A percentile compares a stretch with the other conserved stretches of the same genome.
phyloP scores from a whole-genome alignment of 306 rosid genomes.

The Citrullus mucosospermus region DNA sequence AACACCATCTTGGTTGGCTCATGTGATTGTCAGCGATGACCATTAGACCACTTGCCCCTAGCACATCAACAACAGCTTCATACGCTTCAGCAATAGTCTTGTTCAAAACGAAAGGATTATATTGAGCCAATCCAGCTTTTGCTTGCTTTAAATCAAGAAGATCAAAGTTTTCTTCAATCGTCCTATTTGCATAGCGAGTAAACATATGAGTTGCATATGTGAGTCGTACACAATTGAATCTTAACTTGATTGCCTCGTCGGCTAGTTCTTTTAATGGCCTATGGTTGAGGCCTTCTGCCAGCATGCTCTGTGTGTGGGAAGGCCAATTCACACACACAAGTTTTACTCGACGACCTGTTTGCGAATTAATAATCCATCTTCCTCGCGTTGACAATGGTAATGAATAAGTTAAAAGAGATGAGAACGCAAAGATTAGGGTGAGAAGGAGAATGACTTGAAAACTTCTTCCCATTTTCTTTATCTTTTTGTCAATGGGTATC shows the following conservation, averaged over 20 bases:
- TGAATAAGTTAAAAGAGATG: neutral
- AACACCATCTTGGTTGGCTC: slow-evolving; percentile 48
- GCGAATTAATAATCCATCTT: slow-evolving; percentile 32
- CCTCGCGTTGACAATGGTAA: slow-evolving; percentile 27
- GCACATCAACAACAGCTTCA: slow-evolving; percentile 23
- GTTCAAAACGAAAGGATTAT: slow-evolving; percentile 23
- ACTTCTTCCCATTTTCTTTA: neutral
- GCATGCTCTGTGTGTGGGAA: slow-evolving; percentile 32
- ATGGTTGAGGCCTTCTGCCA: slow-evolving; percentile 33
- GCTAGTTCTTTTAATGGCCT: slow-evolving; percentile 23
- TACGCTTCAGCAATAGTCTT: slow-evolving; percentile 26
- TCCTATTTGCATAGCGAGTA: slow-evolving; percentile 19
- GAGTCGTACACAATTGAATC: slow-evolving; percentile 39
- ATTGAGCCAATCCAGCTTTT: slow-evolving; percentile 11
- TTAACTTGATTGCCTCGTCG: neutral
- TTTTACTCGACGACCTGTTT: slow-evolving; percentile 14
- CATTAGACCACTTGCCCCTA: slow-evolving; percentile 24
- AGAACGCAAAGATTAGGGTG: neutral
- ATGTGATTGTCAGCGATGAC: slow-evolving; percentile 45
- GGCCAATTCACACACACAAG: slow-evolving; percentile 31
- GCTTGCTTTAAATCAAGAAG: slow-evolving; percentile 14
- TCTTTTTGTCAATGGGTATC: too few species aligned
- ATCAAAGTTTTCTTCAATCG: slow-evolving; percentile 7
- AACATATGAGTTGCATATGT: slow-evolving; percentile 45
- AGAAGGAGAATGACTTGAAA: neutral